Evolutionary conservation across 2,329 filamentous ascomycete genomes (phyloP).

Genomic region (Cyphellophora europaea): DNA sequence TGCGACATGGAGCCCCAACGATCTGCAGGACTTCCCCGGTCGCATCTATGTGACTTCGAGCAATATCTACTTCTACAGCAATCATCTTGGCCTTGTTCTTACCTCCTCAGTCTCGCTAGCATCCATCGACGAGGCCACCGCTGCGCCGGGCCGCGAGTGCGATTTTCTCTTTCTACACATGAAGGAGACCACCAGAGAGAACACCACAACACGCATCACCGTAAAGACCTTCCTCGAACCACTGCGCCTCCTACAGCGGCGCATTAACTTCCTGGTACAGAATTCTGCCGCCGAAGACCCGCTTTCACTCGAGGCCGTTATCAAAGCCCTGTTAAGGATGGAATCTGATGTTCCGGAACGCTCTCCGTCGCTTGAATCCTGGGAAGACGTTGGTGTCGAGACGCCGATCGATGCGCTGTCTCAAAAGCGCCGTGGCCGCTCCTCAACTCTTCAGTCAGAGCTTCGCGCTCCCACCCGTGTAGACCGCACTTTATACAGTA

Average conservation of each 20-base stretch:
- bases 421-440: slow-evolving; percentile 23
- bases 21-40: slow-evolving; percentile 68
- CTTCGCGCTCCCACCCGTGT: slow-evolving; percentile 51
- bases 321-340: slow-evolving; percentile 65
- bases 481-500: slow-evolving; percentile 48
- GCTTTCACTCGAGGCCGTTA: slow-evolving; percentile 57
- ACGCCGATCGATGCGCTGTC: slow-evolving; percentile 47
- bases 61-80: slow-evolving; percentile 92
- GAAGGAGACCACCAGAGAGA: slow-evolving; percentile 52
- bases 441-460: slow-evolving; percentile 26
- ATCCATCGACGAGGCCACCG: slow-evolving; percentile 78
- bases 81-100: slow-evolving; percentile 83
- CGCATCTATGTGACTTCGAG: slow-evolving; percentile 80
- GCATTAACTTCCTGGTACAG: slow-evolving; percentile 77
- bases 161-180: slow-evolving; percentile 86
- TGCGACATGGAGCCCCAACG: slow-evolving; percentile 75
- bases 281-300: slow-evolving; percentile 66
- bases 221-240: slow-evolving; percentile 92
- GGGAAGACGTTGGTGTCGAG: slow-evolving; percentile 67
- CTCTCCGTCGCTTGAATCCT: slow-evolving; percentile 75
- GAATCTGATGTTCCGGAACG: slow-evolving; percentile 52
- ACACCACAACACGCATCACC: slow-evolving; percentile 63
- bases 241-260: slow-evolving; percentile 67
- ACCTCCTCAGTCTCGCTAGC: slow-evolving; percentile 69
- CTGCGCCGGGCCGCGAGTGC: slow-evolving; percentile 79